A percentile compares a stretch with the other conserved stretches of the same genome.
Conservation (phyloP, 2,329 filamentous ascomycete genomes). For the Colletotrichum sp. region DNA sequence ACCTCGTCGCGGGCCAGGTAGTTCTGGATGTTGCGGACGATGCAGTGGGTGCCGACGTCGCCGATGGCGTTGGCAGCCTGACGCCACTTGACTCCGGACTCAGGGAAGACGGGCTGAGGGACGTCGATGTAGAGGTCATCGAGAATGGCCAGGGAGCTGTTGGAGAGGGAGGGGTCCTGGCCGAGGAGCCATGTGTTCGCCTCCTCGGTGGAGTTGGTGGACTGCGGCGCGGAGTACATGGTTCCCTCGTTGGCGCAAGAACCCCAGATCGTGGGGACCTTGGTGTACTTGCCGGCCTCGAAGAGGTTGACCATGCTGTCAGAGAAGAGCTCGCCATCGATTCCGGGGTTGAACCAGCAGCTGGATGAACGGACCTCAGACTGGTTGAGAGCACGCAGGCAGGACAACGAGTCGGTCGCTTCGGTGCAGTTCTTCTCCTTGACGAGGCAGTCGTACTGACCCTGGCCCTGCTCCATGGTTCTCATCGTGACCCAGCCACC, state of each 20-base stretch:
- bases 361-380: slow-evolving; percentile 24
- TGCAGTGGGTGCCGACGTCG: slow-evolving; percentile 40
- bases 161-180: slow-evolving; percentile 36
- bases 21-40: slow-evolving; percentile 33
- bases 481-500: slow-evolving; percentile 57
- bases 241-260: slow-evolving; percentile 44
- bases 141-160: slow-evolving; percentile 34
- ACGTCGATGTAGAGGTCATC: slow-evolving; percentile 39
- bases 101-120: slow-evolving; percentile 33
- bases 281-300: slow-evolving; percentile 52
- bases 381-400: slow-evolving; percentile 23
- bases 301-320: slow-evolving; percentile 57
- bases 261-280: slow-evolving; percentile 56
- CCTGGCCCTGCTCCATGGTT: slow-evolving; percentile 36
- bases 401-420: slow-evolving; percentile 23
- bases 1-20: slow-evolving; percentile 34
- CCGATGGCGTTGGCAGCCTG: slow-evolving; percentile 40
- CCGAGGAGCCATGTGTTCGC: slow-evolving; percentile 37
- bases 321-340: slow-evolving; percentile 58
- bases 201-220: slow-evolving; percentile 33
- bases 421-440: slow-evolving; percentile 26
- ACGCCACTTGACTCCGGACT: slow-evolving; percentile 39
- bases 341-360: slow-evolving; percentile 38
- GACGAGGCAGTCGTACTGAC: slow-evolving; percentile 56
- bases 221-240: slow-evolving; percentile 32